Base-by-base conservation (phyloP, 257 asterid species). In the Gynochthodes officinalis region DNA sequence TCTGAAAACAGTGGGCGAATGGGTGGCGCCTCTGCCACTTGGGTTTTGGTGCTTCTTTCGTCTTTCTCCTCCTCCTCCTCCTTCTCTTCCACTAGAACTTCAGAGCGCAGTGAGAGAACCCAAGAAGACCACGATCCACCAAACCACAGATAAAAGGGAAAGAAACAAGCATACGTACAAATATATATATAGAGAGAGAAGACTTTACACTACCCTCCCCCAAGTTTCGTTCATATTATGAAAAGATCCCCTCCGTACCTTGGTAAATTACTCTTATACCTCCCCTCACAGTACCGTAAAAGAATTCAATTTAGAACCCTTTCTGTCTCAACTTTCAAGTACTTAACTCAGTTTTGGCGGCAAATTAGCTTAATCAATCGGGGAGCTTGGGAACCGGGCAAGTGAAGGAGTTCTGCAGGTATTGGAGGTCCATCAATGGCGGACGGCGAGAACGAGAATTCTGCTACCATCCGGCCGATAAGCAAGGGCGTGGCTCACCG, bases 401-500 rank as follows among this genome's bases (percentile, higher is more conserved):
- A n/a, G n/a, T n/a, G n/a, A n/a, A n/a, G n/a, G n/a, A n/a, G n/a
- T n/a, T n/a, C n/a, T n/a, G n/a, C n/a, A n/a, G n/a, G n/a, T n/a
- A n/a, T n/a, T n/a, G 40, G 40, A 21, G 30, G 33, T 10, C 21
- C 72, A 37, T 33, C 62, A n/a, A 67, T 32, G 72, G 61, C 7
- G 21, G 30, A 54, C n/a, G 58, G 55, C 32, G 28, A 2, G 48
- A 37, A 35, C n/a, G 33, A 11, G 1, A 7, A 14, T 49, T 78
- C 88, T 1, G 76, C 77, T 11, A 63, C 65, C 48, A 92, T 95
- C 74, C 84, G 84, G 79, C 86, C 96, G 30, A 89, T 95, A 74
- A 83, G 82, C 79, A 95, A 85, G 73, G 82, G 84, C 55, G 89
- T 86, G 5, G 97, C 88, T 73, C 97, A 90, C 82, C 82, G 92